Evolutionary conservation across 2,329 filamentous ascomycete genomes (phyloP).

Genomic region (Juglanconis juglandina): DNA sequence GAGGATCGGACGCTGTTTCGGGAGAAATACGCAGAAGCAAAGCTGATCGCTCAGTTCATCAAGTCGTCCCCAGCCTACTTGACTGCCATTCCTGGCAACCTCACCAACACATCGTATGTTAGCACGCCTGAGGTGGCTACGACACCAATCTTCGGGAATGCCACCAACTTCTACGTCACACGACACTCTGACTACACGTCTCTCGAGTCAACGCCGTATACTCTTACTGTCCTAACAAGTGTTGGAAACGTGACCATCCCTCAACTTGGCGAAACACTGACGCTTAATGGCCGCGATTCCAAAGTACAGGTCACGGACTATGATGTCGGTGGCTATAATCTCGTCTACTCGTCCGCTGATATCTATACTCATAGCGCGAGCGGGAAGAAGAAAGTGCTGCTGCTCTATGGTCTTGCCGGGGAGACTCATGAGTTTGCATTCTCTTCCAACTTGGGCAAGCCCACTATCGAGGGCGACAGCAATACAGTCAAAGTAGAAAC

Average conservation of each 20-base stretch:
- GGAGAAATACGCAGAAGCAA: conserved; percentile 78
- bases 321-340: conserved; percentile 51
- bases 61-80: conserved; percentile 70
- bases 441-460: conserved; percentile 15
- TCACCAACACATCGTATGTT: conserved; percentile 45
- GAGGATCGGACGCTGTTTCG: conserved; percentile 66
- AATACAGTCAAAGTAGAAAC: conserved; percentile 23
- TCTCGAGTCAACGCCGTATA: conserved; percentile 56
- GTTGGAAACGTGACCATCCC: conserved; percentile 55
- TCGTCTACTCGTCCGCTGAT: conserved; percentile 68
- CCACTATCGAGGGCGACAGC: conserved; percentile 19
- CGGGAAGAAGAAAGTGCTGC: conserved; percentile 53
- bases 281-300: conserved; percentile 61
- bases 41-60: conserved; percentile 71
- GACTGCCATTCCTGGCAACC: conserved; percentile 51
- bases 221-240: conserved; percentile 59
- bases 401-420: conserved; percentile 61
- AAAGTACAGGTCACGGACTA: conserved; percentile 68
- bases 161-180: conserved; percentile 60
- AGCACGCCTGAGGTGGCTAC: conserved; percentile 55
- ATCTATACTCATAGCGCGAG: conserved; percentile 68
- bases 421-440: conserved; percentile 63
- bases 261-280: conserved; percentile 53
- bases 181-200: conserved; percentile 66
- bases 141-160: conserved; percentile 58